Base-by-base conservation (phyloP, 106 monocot genomes). In the Dioscorea alata region DNA sequence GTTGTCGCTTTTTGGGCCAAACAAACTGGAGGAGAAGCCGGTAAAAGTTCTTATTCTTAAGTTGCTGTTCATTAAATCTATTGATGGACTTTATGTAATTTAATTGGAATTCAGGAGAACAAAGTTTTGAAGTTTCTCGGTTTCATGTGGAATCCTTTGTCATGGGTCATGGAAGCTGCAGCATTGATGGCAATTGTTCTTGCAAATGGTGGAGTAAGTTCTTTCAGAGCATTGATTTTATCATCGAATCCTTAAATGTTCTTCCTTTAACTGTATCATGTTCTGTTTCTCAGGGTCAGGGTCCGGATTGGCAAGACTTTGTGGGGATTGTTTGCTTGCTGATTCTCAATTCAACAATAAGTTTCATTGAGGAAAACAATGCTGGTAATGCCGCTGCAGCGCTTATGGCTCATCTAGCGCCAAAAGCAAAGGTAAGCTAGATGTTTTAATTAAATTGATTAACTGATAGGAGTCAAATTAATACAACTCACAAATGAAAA, bases 71-170 rank as follows among this genome's bases (percentile, higher is more conserved):
- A 15, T 16, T 33, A 33, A 25, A 16, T 28, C 15, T 23, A 34
- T 23, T 28, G 2, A 22, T 66, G 35, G 20, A 8, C 42, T 6
- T 42, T 42, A 42, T 8, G 10, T 33, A 73, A 23, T 23, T 58
- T 60, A 53, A 13, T 16, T 76, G 33, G 62, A 58, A 54, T 66
- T 53, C 75, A 90, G 90, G 90, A 88, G 67, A 88, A 84, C 73
- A 88, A 88, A 54, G 42, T 84, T 68, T 58, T 89, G 63, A 89
- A 89, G 77, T 89, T 89, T 52, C 79, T 89, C 23, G 69, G 85
- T 51, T 89, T 89, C 67, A 89, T 89, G 89, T 89, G 89, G 89
- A 89, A 89, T 50, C 89, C 89, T 49, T 68, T 89, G 58, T 89
- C 89, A 35, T 89, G 89, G 89, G 89, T 89, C 21, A 89, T 85